These are phyloP conservation scores for Pyrenophora graminea DNA, from an alignment of 2,329 filamentous ascomycete species.

Conservation along the genomic window DNA sequence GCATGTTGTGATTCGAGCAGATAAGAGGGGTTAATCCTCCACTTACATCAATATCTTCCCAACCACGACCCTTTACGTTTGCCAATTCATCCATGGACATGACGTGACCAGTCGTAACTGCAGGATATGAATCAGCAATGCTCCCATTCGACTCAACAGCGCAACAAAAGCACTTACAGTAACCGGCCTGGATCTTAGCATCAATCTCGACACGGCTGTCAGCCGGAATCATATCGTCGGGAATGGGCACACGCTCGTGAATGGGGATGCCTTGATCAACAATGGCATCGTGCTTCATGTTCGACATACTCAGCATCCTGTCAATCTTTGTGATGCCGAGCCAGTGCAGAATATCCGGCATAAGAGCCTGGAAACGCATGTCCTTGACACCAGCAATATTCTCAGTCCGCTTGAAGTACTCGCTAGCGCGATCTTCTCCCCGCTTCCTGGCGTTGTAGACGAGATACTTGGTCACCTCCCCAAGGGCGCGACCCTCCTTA, in stretches of 20 bases:
- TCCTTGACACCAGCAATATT: constrained; percentile 95
- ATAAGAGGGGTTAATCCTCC: constrained; percentile 8
- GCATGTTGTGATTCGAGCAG: constrained; percentile 9
- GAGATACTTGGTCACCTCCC: constrained; percentile 88
- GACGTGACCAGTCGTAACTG: constrained; percentile 82
- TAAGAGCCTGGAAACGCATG: constrained; percentile 97
- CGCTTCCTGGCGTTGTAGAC: constrained; percentile 82
- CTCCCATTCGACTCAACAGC: neutral
- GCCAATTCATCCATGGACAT: constrained; percentile 86
- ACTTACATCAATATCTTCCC: constrained; percentile 71
- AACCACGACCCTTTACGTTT: constrained; percentile 84
- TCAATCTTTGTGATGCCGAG: constrained; percentile 98
- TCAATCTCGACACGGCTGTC: constrained; percentile 98
- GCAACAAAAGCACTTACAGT: constrained; percentile 59
- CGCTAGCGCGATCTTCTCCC: constrained; percentile 76
- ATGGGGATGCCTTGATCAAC: constrained; percentile 86
- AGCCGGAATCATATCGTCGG: constrained; percentile 89
- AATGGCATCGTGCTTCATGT: constrained; percentile 92
- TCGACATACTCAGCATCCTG: constrained; percentile 97
- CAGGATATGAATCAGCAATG: constrained; percentile 25
- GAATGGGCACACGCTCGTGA: constrained; percentile 85
- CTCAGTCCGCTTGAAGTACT: constrained; percentile 97
- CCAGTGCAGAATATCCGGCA: constrained; percentile 98
- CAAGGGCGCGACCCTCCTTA: constrained; percentile 92
- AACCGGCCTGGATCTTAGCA: constrained; percentile 92